Evolutionary conservation across 345 rosid species (phyloP).

Genomic region (Camelina hispida): DNA sequence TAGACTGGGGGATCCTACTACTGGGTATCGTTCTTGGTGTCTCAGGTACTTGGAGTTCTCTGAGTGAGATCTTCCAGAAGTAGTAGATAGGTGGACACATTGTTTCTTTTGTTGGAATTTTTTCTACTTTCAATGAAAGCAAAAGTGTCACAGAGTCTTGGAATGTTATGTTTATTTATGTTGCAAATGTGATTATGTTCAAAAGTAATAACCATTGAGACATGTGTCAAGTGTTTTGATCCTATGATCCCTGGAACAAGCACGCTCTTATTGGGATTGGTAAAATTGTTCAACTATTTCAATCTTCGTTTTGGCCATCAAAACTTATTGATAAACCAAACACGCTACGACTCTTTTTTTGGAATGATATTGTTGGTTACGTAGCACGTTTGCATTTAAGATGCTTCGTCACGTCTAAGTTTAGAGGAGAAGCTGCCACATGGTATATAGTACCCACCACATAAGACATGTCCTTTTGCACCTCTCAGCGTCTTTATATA

Average conservation of each 20-base stretch:
- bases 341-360: background rate
- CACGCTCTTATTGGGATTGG: background rate
- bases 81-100: slow-evolving; percentile 17
- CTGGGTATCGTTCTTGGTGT: slow-evolving; percentile 61
- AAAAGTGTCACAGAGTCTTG: background rate
- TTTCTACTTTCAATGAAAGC: slow-evolving; percentile 15
- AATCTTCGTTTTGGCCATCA: slow-evolving; percentile 5
- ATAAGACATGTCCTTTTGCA: background rate
- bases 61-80: slow-evolving; percentile 55
- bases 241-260: background rate
- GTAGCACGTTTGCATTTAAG: slow-evolving; percentile 19
- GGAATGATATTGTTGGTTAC: slow-evolving; percentile 17
- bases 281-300: background rate
- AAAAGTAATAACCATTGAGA: background rate
- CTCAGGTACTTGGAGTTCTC: slow-evolving; percentile 76
- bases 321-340: background rate
- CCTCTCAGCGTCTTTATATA: slow-evolving; percentile 6
- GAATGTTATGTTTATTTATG: background rate
- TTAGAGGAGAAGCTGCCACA: slow-evolving; percentile 34
- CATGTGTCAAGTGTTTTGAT: slow-evolving; percentile 1
- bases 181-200: background rate
- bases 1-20: slow-evolving; percentile 54
- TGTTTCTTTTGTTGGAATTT: slow-evolving; percentile 25
- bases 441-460: slow-evolving; percentile 25
- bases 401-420: slow-evolving; percentile 27